Conservation (phyloP, 2,329 filamentous ascomycete genomes). For the Grosmannia clavigera region DNA sequence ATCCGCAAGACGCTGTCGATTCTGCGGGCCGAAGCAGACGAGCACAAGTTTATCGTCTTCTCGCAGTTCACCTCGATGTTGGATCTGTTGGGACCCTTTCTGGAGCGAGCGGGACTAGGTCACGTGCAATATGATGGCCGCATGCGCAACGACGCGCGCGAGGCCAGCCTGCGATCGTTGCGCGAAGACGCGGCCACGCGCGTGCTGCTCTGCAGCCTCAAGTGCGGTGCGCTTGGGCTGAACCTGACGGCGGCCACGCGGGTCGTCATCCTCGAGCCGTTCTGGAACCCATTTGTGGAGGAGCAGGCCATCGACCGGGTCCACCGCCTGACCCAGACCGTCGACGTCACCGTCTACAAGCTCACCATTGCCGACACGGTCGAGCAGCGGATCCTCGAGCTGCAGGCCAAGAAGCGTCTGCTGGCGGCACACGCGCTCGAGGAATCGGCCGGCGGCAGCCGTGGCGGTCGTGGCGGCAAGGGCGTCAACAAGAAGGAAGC, state of each 20-base stretch:
- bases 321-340: constrained; percentile 91
- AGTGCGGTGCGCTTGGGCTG: constrained; percentile 83
- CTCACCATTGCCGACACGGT: constrained; percentile 78
- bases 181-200: constrained; percentile 64
- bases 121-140: constrained; percentile 88
- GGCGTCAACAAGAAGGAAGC: constrained; percentile 34
- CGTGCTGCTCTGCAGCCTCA: constrained; percentile 82
- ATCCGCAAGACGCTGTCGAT: constrained; percentile 77
- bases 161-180: constrained; percentile 69
- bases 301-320: constrained; percentile 98
- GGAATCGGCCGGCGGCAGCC: constrained; percentile 39
- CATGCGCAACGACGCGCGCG: constrained; percentile 88
- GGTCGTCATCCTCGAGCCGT: constrained; percentile 91
- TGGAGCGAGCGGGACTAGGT: constrained; percentile 58
- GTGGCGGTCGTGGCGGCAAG: constrained; percentile 11
- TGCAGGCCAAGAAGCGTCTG: constrained; percentile 87
- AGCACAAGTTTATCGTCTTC: constrained; percentile 97
- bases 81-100: constrained; percentile 86
- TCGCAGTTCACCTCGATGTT: constrained; percentile 98
- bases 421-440: constrained; percentile 90
- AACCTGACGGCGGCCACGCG: constrained; percentile 90
- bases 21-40: constrained; percentile 60
- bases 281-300: constrained; percentile 99
- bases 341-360: constrained; percentile 91
- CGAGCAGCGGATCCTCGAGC: constrained; percentile 85